These are phyloP conservation scores for Dalbergia cultrata DNA, from an alignment of 306 rosid species.

Conservation along the genomic window DNA sequence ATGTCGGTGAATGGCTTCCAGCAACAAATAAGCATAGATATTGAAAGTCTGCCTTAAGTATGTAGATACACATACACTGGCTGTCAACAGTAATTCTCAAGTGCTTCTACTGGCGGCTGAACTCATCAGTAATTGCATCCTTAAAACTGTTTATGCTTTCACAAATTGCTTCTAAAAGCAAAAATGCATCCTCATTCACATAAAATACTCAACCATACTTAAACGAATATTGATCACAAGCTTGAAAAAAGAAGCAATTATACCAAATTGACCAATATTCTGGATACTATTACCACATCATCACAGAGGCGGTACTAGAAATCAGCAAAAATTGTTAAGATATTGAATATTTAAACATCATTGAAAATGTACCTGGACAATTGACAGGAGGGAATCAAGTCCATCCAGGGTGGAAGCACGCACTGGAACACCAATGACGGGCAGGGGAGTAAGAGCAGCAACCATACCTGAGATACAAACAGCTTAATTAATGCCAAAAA, in stretches of 20 bases:
- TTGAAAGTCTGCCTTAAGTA: not conserved
- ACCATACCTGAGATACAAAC: slow-evolving; percentile 78
- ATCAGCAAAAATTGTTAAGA: slow-evolving; percentile 1
- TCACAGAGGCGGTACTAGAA: slow-evolving; percentile 3
- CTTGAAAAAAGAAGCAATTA: slow-evolving; percentile 17
- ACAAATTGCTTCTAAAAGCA: slow-evolving; percentile 25
- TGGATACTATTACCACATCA: not conserved
- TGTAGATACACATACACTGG: not conserved
- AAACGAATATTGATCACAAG: not conserved
- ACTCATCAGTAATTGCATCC: not conserved
- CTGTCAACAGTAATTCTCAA: not conserved
- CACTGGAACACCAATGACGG: slow-evolving; percentile 92
- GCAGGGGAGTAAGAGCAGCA: slow-evolving; percentile 82
- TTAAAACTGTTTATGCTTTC: slow-evolving; percentile 20
- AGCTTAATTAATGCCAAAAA: slow-evolving; percentile 39
- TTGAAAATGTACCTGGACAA: slow-evolving; percentile 74
- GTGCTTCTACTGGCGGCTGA: slow-evolving; percentile 11
- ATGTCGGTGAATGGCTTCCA: not conserved
- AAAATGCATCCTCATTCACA: slow-evolving; percentile 2
- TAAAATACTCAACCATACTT: not conserved
- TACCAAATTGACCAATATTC: slow-evolving; percentile 6
- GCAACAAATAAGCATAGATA: not conserved
- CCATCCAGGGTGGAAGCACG: slow-evolving; percentile 86
- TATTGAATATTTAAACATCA: slow-evolving; percentile 10
- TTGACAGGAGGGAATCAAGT: slow-evolving; percentile 86